Evolutionary conservation across 768 basidiomycete species (phyloP), one percentile per base, ranked within the genome.

Genomic region (Glaciozyma antarctica): DNA sequence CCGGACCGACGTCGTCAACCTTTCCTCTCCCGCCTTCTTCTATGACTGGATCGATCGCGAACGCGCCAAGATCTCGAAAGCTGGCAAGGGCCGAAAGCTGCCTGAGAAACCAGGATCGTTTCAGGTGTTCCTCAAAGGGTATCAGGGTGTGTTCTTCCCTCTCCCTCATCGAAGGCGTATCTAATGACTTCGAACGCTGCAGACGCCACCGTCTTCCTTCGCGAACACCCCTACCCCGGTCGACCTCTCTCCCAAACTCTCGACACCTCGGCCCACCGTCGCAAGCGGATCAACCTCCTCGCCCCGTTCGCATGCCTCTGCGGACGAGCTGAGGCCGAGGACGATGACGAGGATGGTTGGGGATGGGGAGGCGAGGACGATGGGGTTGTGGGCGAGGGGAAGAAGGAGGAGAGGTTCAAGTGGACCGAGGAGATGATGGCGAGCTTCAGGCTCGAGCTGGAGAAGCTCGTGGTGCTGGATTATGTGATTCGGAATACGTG

Each of bases 401-500:
- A 82, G 2, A 85, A 88, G 72, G 81, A 81, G 5, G 75, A 77
- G 57, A 56, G 49, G 24, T 65, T 66, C 84, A 56, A 62, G 75
- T 94, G 91, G 91, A 88, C 84, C 58, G 81, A 82, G 67, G 78
- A 80, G 10, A 79, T 92, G 52, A 89, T 91, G 70, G 82, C 85
- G 68, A 86, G 85, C 67, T 93, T 93, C 74, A 80, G 88, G 69
- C 86, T 89, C 76, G 88, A 92, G 70, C 78, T 94, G 28, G 90
- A 94, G 76, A 91, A 90, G 86, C 83, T 93, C 26, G 88, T 93
- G 30, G 87, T 91, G 61, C 79, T 93, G 72, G 90, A 93, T 77
- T 90, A 87, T 77, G 80, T 94, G 52, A 93, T 93, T 86, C 83
- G 90, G 60, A 93, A 92, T 75, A 93, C 91, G 24, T 90, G 91